Conservation (phyloP, 2,329 filamentous ascomycete species). For the Dactylellina leptospora region DNA sequence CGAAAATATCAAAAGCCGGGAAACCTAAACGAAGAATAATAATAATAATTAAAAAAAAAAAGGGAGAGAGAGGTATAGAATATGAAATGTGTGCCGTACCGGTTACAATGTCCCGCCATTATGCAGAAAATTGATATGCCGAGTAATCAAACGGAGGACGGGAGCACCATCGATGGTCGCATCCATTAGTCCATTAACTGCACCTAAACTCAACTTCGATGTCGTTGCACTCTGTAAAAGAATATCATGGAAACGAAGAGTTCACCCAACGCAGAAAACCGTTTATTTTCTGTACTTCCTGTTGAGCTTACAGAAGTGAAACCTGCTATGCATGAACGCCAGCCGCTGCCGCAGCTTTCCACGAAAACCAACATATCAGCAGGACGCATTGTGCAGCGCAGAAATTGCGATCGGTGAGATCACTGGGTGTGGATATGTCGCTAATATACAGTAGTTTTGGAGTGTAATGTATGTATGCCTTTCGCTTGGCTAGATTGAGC, state of each 20-base stretch:
- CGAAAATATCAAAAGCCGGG: slow-evolving; percentile 13
- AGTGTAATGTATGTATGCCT: slow-evolving; percentile 8
- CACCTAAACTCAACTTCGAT: slow-evolving; percentile 28
- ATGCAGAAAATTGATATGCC: slow-evolving; percentile 27
- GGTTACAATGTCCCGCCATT: slow-evolving; percentile 9
- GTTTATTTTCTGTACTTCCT: not conserved
- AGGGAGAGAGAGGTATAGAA: not conserved
- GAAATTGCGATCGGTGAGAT: slow-evolving; percentile 39
- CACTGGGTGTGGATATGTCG: slow-evolving; percentile 12
- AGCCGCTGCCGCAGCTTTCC: slow-evolving; percentile 30
- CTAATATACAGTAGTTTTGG: slow-evolving; percentile 17
- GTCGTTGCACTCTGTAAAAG: slow-evolving; percentile 11
- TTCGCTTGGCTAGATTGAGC: not conserved
- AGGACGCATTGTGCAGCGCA: slow-evolving; percentile 18
- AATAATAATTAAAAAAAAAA: not conserved
- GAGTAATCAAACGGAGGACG: slow-evolving; percentile 39
- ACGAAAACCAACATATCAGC: slow-evolving; percentile 25
- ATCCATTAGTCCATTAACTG: not conserved
- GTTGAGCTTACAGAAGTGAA: slow-evolving; percentile 36
- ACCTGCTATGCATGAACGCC: slow-evolving; percentile 32
- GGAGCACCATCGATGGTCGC: slow-evolving; percentile 6
- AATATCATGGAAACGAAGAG: slow-evolving; percentile 26
- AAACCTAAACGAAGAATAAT: not conserved
- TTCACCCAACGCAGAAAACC: slow-evolving; percentile 18
- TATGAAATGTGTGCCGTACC: not conserved